Percentiles rank a stretch among this genome's conserved stretches.
These are phyloP conservation scores for Discostella pseudostelligera DNA, from an alignment of 108 stramenopile genomes.

Conservation along the genomic window DNA sequence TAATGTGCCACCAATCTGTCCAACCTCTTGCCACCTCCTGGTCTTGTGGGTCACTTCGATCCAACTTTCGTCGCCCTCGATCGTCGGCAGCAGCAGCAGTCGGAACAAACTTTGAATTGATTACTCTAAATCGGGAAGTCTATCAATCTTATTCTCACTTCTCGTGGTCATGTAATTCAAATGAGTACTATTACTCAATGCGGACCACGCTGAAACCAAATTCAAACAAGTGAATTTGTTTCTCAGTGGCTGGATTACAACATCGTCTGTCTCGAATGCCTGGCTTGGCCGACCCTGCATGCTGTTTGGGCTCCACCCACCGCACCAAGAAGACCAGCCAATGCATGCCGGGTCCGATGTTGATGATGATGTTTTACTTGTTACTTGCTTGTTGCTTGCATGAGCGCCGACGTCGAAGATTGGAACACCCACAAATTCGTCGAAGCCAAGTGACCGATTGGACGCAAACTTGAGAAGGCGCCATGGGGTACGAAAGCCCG, in stretches of 20 bases:
- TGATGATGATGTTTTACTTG: too few relatives aligned
- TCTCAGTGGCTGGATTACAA: neutral
- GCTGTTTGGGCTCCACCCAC: too few relatives aligned
- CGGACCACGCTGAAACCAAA: too few relatives aligned
- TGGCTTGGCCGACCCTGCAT: too few relatives aligned
- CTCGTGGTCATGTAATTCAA: conserved; percentile 2
- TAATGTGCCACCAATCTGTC: too few relatives aligned
- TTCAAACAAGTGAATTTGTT: neutral
- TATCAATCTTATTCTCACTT: neutral
- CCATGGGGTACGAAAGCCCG: conserved; percentile 9
- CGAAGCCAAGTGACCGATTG: conserved; percentile 14
- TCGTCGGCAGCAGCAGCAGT: neutral
- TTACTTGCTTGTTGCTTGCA: too few relatives aligned
- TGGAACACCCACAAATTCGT: conserved; percentile 4
- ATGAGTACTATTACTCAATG: neutral
- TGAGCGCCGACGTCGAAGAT: too few relatives aligned
- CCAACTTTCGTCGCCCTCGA: too few relatives aligned
- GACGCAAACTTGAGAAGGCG: conserved; percentile 18
- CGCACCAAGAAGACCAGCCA: neutral
- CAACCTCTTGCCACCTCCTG: too few relatives aligned
- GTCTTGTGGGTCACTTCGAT: too few relatives aligned
- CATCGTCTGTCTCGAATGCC: neutral
- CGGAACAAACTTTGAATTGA: conserved; percentile 1
- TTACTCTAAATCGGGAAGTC: neutral
- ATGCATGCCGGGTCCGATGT: too few relatives aligned